Evolutionary conservation across 164 flowering plant species (phyloP), one percentile per base, ranked within the genome.

Genomic region (Kingdonia uniflora): DNA sequence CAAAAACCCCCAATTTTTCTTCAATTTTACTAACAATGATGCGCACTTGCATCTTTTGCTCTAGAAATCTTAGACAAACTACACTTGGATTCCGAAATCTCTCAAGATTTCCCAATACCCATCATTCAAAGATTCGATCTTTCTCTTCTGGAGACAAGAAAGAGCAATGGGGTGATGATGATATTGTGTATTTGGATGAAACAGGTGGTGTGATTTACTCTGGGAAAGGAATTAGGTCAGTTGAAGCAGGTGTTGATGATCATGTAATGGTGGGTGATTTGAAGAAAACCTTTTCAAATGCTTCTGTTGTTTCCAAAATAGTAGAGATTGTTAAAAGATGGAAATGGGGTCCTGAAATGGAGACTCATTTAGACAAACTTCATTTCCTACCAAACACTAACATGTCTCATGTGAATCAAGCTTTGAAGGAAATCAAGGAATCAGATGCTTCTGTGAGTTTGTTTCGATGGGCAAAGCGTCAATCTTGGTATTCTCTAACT

Each of bases 311-410:
- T 39, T 79, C 82, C 0, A 91, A 87, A 65, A 76, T 92, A 17
- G 83, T 87, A 5, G 98, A 87, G 75, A 70, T 81, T 40, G 87
- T 84, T 23, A 81, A 74, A 56, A 80, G 98, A 65, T 91, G 98
- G 98, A 84, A 73, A 70, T 91, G 98, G 98, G 96, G 96, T 2
- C 98, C 96, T n/a, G 94, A 91, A 23, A 65, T 91, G 76, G 98
- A 91, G 62, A 71, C 76, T 55, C 98, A 79, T 41, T 76, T 91
- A 75, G 96, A 85, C 61, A 83, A 71, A 38, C 80, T 91, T 24
- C 95, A 82, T 26, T 87, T 87, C 62, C 69, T 80, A 33, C 98
- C 98, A 1, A 91, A 68, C 53, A 82, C n/a, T n/a, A n/a, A n/a
- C 53, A 82, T 85, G 85, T 65, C 71, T 49, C 98, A 91, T 55